Evolutionary conservation across 192 early-diverging fungal genomes (phyloP).

Genomic region (Rhizoclosmatium globosum): DNA sequence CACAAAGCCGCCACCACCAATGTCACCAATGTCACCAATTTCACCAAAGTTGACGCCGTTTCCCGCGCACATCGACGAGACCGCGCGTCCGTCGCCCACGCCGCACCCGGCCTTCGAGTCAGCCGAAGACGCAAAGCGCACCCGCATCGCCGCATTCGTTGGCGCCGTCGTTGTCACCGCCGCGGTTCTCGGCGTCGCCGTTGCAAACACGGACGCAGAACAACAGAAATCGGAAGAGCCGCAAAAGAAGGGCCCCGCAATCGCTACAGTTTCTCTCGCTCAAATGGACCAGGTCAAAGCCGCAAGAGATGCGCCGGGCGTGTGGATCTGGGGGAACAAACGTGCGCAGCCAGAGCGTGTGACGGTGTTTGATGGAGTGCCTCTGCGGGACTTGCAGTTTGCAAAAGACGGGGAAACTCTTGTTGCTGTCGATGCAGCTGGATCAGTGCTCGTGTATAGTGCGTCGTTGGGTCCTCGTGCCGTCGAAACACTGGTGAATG

Average conservation of each 20-base stretch:
- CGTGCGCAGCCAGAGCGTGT: not conserved
- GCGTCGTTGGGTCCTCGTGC: not conserved
- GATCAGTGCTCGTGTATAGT: not conserved
- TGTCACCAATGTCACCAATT: not conserved
- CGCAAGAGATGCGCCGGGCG: not conserved
- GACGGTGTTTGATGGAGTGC: not conserved
- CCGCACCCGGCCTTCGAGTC: conserved; percentile 23
- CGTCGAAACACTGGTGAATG: not conserved
- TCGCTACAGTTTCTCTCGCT: conserved; percentile 1
- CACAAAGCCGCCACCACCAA: not conserved
- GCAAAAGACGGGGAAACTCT: not conserved
- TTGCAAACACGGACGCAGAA: conserved; percentile 15
- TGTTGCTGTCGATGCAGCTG: conserved; percentile 20
- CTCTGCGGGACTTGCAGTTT: conserved; percentile 19
- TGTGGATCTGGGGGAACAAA: conserved; percentile 33
- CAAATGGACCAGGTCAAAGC: conserved; percentile 29
- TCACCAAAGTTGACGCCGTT: not conserved
- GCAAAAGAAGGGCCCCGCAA: not conserved
- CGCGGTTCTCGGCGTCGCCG: conserved; percentile 24
- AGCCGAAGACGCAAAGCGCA: not conserved
- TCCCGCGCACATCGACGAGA: conserved; percentile 12
- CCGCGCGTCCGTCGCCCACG: conserved; percentile 2
- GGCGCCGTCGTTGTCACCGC: conserved; percentile 4
- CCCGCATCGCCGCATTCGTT: conserved; percentile 12
- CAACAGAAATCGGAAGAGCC: not conserved